Percentiles rank a stretch among this genome's conserved stretches.
Conservation (phyloP, 768 basidiomycete genomes). For the Nidula microcarpa region DNA sequence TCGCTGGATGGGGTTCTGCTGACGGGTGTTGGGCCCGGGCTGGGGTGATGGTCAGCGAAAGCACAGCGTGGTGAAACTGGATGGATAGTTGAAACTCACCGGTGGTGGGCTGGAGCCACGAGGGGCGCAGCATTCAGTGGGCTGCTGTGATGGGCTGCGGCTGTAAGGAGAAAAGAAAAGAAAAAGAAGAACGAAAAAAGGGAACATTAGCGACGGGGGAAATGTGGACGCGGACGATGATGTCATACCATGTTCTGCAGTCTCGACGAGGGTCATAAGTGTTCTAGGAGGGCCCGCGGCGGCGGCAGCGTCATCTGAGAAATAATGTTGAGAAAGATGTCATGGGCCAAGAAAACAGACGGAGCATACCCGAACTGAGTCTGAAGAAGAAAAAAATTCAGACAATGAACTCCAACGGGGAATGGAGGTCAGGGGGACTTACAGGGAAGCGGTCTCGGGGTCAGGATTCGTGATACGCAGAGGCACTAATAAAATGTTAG, state of each 20-base stretch:
- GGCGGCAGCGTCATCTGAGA: background rate
- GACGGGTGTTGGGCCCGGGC: background rate
- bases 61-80: too few relatives aligned
- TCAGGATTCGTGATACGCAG: constrained; percentile 30
- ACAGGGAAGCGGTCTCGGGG: constrained; percentile 39
- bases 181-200: background rate
- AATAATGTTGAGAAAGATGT: too few relatives aligned
- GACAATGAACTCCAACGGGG: constrained; percentile 5
- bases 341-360: background rate
- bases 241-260: constrained; percentile 2
- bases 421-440: constrained; percentile 7
- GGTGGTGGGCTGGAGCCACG: background rate
- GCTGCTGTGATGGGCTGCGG: background rate
- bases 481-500: constrained; percentile 23
- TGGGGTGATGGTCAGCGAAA: background rate
- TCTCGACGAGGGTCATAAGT: constrained; percentile 6
- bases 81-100: too few relatives aligned
- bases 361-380: background rate
- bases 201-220: background rate
- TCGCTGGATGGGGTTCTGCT: background rate
- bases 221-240: background rate
- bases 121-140: background rate
- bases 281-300: background rate
- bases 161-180: background rate
- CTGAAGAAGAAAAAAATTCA: background rate